Evolutionary conservation across 2,329 filamentous ascomycete species (phyloP), one percentile per base, ranked within the genome.

Genomic region (Talaromyces funiculosus): DNA sequence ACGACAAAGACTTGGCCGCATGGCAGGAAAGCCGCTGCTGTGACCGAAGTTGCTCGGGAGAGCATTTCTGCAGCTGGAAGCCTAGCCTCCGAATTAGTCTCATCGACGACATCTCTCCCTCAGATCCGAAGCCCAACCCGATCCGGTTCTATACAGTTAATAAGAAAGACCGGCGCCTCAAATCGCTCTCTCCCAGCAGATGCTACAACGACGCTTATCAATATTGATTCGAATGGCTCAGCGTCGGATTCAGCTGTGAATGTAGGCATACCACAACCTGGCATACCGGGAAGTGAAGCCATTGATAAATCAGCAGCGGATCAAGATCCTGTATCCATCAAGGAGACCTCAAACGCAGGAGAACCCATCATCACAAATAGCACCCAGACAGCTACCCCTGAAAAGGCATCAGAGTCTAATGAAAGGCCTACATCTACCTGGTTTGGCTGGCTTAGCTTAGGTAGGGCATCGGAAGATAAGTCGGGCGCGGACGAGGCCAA

Each of bases 41-140:
- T 80, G 66, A 79, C 78, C 61, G 76, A 81, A 71, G 74, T 80
- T 69, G 78, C 77, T 63, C 74, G 75, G 67, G 79, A 81, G 69
- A 80, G 77, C 67, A 80, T 80, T 54, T 77, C 76, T 40, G 77
- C 75, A 54, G 72, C 75, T 43, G 73, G 72, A 62, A 72, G 71
- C 62, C 66, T 69, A 60, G 69, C 73, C 55, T 72, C 73, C 43
- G 73, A 75, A 63, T 62, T 70, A 20, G 68, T 70, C 24, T 66
- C 68, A 35, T 71, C 74, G 22, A 71, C 72, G 47, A 65, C 69
- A 47, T 67, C 68, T 42, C 65, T 69, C 31, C 64, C 71, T 51
- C 63, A 68, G 42, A 60, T 63, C 35, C 53, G 67, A 35, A 71
- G 66, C 61, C 66, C 67, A 35, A 64, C 61, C 40, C 68, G 71